Percentiles rank a stretch among this genome's conserved stretches.
These are phyloP conservation scores for Ailanthus altissimus DNA, from an alignment of 345 rosid genomes.

Conservation along the genomic window DNA sequence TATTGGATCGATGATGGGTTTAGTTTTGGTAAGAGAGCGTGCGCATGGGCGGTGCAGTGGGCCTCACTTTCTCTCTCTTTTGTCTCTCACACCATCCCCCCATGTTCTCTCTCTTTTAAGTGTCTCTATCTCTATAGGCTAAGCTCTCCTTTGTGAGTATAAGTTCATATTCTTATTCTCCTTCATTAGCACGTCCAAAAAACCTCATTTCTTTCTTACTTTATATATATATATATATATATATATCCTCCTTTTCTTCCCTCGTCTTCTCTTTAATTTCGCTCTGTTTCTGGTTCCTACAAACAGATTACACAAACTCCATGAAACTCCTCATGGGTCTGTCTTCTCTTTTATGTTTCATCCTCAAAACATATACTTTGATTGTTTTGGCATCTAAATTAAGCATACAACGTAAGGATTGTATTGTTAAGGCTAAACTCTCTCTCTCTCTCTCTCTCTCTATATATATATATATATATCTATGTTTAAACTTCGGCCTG, in stretches of 20 bases:
- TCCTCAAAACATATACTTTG: neutral
- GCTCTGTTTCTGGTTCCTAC: constrained; percentile 4
- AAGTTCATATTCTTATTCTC: constrained; percentile 27
- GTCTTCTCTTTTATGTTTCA: neutral
- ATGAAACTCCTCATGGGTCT: constrained; percentile 7
- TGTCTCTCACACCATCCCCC: constrained; percentile 43
- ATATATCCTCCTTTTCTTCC: neutral
- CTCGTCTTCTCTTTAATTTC: neutral
- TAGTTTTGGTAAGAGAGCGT: constrained; percentile 62
- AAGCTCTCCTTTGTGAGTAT: constrained; percentile 14
- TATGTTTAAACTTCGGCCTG: neutral
- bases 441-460: too few relatives aligned
- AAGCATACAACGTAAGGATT: too few relatives aligned
- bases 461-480: neutral
- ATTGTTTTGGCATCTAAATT: too few relatives aligned
- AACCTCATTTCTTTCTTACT: neutral
- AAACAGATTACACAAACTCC: neutral
- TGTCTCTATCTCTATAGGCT: constrained; percentile 17
- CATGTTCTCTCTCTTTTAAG: constrained; percentile 14
- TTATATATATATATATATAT: too few relatives aligned
- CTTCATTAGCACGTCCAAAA: constrained; percentile 1
- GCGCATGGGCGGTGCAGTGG: constrained; percentile 80
- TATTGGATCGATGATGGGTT: constrained; percentile 47
- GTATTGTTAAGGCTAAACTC: too few relatives aligned
- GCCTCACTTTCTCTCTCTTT: constrained; percentile 33